A percentile compares a stretch with the other conserved stretches of the same genome.
These are phyloP conservation scores for Filobasidium floriforme DNA, from an alignment of 768 basidiomycete genomes.

Conservation along the genomic window DNA sequence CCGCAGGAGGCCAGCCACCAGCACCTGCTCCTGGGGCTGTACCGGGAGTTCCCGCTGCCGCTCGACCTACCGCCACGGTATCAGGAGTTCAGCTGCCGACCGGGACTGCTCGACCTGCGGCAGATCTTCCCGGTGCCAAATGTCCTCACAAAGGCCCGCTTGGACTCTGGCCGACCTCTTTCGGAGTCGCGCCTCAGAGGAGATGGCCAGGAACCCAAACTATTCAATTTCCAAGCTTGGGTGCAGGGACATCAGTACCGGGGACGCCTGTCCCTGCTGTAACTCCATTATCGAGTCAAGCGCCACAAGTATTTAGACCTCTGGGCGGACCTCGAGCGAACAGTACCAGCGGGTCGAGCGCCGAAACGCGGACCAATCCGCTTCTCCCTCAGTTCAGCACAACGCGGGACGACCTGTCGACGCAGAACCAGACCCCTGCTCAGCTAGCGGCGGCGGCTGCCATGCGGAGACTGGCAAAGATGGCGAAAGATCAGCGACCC, in stretches of 20 bases:
- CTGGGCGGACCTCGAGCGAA: not conserved
- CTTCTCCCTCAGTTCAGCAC: not conserved
- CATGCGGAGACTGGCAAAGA: conserved; percentile 6
- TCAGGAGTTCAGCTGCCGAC: not conserved
- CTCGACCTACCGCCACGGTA: not conserved
- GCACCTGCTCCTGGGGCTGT: not conserved
- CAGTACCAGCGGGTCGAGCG: not conserved
- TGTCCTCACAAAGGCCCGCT: not conserved
- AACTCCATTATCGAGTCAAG: conserved; percentile 15
- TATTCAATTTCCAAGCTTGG: not conserved
- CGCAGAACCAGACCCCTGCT: conserved; percentile 7
- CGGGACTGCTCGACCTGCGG: not conserved
- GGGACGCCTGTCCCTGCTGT: not conserved
- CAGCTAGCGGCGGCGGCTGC: conserved; percentile 15
- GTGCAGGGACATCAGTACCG: not conserved
- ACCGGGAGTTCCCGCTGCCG: not conserved
- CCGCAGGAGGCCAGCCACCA: not conserved
- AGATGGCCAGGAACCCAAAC: not conserved
- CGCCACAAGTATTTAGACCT: conserved; percentile 8
- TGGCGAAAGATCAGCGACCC: not conserved
- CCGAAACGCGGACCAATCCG: not conserved
- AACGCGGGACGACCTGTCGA: not conserved
- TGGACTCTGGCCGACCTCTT: conserved; percentile 1
- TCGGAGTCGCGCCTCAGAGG: not conserved
- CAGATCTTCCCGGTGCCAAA: not conserved